phyloP scores from a whole-genome alignment of 371 early-diverging fungal species.

The Cokeromyces recurvatus region DNA sequence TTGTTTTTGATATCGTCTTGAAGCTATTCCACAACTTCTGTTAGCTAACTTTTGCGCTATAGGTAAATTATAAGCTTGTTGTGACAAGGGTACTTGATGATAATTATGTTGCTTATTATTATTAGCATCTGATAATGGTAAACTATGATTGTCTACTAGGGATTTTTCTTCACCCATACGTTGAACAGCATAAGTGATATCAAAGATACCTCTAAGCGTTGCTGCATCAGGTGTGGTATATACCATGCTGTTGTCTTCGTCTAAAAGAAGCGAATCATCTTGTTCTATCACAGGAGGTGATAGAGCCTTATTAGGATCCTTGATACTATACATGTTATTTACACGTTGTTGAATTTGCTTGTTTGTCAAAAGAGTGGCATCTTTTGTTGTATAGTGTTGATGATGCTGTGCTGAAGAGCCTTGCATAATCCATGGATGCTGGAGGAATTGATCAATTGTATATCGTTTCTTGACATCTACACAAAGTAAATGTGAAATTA shows the following conservation, averaged over 20 bases:
- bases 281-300: slow-evolving; percentile 9
- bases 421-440: slow-evolving; percentile 59
- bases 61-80: slow-evolving; percentile 10
- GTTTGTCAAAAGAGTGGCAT: neutral
- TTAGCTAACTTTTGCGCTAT: slow-evolving; percentile 15
- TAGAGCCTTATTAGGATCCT: neutral
- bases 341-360: neutral
- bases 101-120: neutral
- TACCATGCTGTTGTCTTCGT: slow-evolving; percentile 5
- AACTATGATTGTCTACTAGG: neutral
- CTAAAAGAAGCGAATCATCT: slow-evolving; percentile 1
- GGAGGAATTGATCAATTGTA: slow-evolving; percentile 63
- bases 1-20: slow-evolving; percentile 1
- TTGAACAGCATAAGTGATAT: slow-evolving; percentile 58
- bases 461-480: slow-evolving; percentile 52
- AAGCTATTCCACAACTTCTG: slow-evolving; percentile 13
- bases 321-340: neutral
- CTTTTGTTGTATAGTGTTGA: neutral
- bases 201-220: slow-evolving; percentile 53
- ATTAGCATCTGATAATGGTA: neutral
- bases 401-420: neutral
- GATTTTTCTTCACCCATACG: slow-evolving; percentile 58
- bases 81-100: slow-evolving; percentile 7
- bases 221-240: slow-evolving; percentile 45
- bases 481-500: slow-evolving; percentile 59